Evolutionary conservation across 176 grass and related monocot species (phyloP).

Genomic region (Musa schizocarpa): DNA sequence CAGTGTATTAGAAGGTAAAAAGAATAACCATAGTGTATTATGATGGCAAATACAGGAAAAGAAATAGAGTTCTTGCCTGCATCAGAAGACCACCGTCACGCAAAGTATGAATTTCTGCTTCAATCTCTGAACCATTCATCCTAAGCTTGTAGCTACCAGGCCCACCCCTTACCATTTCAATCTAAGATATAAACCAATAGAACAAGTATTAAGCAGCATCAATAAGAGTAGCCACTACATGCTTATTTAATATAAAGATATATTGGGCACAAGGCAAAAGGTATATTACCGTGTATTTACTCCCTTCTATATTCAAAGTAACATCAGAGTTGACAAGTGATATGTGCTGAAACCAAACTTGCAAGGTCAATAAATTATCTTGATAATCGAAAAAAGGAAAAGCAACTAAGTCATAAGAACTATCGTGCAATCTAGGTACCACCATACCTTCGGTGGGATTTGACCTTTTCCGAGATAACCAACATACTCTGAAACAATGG

Average conservation of each 20-base stretch:
- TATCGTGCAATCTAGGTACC: constrained; percentile 12
- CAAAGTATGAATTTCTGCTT: constrained; percentile 88
- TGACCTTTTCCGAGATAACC: constrained; percentile 98
- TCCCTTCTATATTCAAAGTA: constrained; percentile 91
- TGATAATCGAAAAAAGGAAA: background rate
- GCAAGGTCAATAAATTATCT: constrained; percentile 9
- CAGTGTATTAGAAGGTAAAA: no score
- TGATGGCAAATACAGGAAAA: background rate
- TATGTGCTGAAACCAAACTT: constrained; percentile 74
- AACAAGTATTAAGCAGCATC: no score
- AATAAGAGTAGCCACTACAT: no score
- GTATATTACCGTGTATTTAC: constrained; percentile 76
- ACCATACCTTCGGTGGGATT: constrained; percentile 88
- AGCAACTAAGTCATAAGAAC: background rate
- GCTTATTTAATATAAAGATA: constrained; percentile 2
- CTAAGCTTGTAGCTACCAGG: constrained; percentile 89
- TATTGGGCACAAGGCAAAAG: background rate
- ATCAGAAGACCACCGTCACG: constrained; percentile 94
- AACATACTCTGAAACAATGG: constrained; percentile 73
- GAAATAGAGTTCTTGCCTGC: constrained; percentile 50
- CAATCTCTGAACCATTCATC: constrained; percentile 82
- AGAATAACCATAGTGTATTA: no score
- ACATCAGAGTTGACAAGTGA: constrained; percentile 96
- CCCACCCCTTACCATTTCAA: constrained; percentile 52
- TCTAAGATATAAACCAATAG: no score